phyloP scores from a whole-genome alignment of 208 protist species.

The Trypanosoma conorhini region DNA sequence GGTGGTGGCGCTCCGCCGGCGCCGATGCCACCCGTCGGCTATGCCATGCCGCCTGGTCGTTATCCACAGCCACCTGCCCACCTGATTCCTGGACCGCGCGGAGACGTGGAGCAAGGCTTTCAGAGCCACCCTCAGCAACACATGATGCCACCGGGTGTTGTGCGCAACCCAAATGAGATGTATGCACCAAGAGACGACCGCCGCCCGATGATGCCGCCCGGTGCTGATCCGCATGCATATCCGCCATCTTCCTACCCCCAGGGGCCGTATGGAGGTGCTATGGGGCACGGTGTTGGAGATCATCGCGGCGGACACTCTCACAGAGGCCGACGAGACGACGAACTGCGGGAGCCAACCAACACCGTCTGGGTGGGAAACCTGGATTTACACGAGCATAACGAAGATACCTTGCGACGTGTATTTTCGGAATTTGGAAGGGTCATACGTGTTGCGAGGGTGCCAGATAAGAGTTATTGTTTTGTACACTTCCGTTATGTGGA shows the following conservation, averaged over 20 bases:
- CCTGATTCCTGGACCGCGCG: neutral
- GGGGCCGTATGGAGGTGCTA: conserved; percentile 8
- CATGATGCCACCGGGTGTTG: conserved; percentile 9
- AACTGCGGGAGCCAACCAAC: conserved; percentile 79
- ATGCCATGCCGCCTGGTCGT: neutral
- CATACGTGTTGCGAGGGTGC: conserved; percentile 71
- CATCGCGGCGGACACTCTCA: conserved; percentile 24
- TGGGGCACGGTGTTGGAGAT: conserved; percentile 8
- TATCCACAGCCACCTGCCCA: conserved; percentile 15
- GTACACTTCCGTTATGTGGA: conserved; percentile 81
- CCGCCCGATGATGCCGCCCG: neutral
- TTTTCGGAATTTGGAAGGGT: conserved; percentile 81
- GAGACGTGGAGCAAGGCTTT: conserved; percentile 1
- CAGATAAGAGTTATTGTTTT: conserved; percentile 81
- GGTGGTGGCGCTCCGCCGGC: neutral
- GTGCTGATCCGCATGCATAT: conserved; percentile 9
- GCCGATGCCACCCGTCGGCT: neutral
- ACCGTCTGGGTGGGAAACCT: conserved; percentile 90
- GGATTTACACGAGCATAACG: conserved; percentile 49
- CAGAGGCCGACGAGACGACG: conserved; percentile 26
- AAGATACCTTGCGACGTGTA: conserved; percentile 47
- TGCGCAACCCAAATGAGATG: conserved; percentile 14
- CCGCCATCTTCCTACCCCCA: conserved; percentile 10
- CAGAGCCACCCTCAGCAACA: neutral
- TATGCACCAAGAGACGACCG: conserved; percentile 22